Evolutionary conservation across 2,329 filamentous ascomycete genomes (phyloP).

Genomic region (Nemania sp.): DNA sequence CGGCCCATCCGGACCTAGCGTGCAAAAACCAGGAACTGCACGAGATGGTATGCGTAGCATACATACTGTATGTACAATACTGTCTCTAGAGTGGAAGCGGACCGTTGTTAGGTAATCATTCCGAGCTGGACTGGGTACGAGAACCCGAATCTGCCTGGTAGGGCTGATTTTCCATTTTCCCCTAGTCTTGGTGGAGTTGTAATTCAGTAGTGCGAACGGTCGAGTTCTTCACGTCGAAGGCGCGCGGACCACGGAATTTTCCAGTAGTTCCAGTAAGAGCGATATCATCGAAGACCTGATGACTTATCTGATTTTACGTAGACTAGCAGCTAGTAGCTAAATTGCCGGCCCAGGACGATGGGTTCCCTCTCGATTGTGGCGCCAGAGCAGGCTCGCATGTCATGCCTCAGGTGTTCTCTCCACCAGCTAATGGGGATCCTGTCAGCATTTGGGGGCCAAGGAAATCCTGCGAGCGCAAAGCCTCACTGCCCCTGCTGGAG

Average conservation of each 20-base stretch:
- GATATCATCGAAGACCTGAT: too few relatives aligned
- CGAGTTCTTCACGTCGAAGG: not conserved
- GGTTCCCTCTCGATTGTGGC: slow-evolving; percentile 24
- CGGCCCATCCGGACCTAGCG: slow-evolving; percentile 1
- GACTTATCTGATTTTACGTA: too few relatives aligned
- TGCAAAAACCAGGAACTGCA: too few relatives aligned
- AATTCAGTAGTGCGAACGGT: too few relatives aligned
- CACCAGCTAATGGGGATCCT: slow-evolving; percentile 9
- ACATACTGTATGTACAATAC: not conserved
- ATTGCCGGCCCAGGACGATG: not conserved
- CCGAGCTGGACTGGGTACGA: too few relatives aligned
- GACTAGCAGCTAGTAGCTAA: not conserved
- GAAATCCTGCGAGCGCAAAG: slow-evolving; percentile 23
- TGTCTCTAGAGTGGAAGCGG: not conserved
- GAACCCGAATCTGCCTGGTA: slow-evolving; percentile 19
- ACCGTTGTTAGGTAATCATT: slow-evolving; percentile 16
- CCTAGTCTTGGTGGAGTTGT: slow-evolving; percentile 7
- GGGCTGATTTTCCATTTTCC: slow-evolving; percentile 25
- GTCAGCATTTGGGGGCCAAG: slow-evolving; percentile 25
- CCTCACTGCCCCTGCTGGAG: slow-evolving; percentile 14
- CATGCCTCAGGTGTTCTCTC: not conserved
- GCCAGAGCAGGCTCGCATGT: slow-evolving; percentile 1
- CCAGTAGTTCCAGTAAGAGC: too few relatives aligned
- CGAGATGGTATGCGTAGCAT: not conserved
- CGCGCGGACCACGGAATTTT: slow-evolving; percentile 1